phyloP scores from a whole-genome alignment of 768 basidiomycete genomes.

The Fomitopsis serialis region DNA sequence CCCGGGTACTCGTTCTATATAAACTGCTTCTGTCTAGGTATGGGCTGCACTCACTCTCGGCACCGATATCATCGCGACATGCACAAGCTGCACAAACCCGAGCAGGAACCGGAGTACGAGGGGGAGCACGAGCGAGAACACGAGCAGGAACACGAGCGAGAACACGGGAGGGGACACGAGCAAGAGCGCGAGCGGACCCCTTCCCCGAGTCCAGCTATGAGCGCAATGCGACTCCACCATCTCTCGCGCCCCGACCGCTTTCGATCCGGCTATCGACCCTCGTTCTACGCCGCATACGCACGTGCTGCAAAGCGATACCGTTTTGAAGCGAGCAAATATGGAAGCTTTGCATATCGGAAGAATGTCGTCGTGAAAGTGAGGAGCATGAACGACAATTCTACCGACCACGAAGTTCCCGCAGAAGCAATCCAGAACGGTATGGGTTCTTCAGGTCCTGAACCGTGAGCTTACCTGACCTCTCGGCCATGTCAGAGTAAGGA shows the following conservation, averaged over 20 bases:
- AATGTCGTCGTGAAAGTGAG: slow-evolving; percentile 25
- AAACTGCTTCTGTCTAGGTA: neutral
- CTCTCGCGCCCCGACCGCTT: slow-evolving; percentile 19
- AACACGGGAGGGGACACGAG: neutral
- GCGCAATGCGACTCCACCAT: slow-evolving; percentile 9
- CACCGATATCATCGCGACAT: neutral
- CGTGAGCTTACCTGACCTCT: neutral
- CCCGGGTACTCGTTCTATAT: neutral
- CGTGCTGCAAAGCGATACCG: slow-evolving; percentile 25
- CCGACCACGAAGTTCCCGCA: slow-evolving; percentile 24
- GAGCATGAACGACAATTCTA: slow-evolving; percentile 16
- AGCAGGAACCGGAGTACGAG: no score
- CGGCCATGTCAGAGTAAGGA: slow-evolving; percentile 13
- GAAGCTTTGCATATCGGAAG: slow-evolving; percentile 23
- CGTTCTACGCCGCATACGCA: slow-evolving; percentile 24
- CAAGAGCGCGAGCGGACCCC: neutral
- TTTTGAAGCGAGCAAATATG: slow-evolving; percentile 21
- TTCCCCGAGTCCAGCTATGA: neutral
- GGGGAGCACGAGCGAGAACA: no score
- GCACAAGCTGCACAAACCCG: neutral
- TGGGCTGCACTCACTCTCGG: neutral
- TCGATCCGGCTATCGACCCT: slow-evolving; percentile 18
- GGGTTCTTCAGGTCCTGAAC: slow-evolving; percentile 4
- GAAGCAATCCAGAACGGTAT: slow-evolving; percentile 25
- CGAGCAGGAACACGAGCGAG: no score